phyloP scores from a whole-genome alignment of 371 early-diverging fungal genomes.

The Mortierella sp. region DNA sequence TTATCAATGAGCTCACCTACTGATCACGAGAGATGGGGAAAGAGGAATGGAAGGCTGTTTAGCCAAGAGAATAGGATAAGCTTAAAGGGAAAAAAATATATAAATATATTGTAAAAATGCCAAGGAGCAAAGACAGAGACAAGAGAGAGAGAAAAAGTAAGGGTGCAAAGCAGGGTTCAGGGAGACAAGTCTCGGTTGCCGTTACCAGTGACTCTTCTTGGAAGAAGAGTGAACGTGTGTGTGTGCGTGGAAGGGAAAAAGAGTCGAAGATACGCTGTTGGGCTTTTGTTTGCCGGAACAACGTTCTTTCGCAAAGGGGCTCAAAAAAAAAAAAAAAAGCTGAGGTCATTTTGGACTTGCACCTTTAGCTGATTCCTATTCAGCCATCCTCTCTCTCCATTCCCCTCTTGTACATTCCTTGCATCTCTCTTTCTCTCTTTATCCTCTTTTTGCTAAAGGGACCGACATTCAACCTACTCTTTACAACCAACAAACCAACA shows the following conservation, averaged over 20 bases:
- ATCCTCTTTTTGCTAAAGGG: no score
- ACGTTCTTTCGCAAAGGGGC: no score
- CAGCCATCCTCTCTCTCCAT: no score
- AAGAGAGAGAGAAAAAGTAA: not conserved
- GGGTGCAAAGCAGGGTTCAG: not conserved
- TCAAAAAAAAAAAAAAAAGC: not conserved
- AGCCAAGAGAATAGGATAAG: no score
- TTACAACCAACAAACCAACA: no score
- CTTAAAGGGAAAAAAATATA: not conserved
- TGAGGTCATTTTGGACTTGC: no score
- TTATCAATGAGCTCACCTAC: conserved; percentile 38
- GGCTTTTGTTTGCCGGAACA: no score
- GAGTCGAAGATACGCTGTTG: not conserved
- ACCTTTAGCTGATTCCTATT: no score
- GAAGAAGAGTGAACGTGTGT: not conserved
- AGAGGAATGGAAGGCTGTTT: not conserved
- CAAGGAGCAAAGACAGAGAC: not conserved
- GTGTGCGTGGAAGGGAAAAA: conserved; percentile 2
- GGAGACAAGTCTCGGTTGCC: conserved; percentile 3
- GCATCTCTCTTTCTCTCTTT: no score
- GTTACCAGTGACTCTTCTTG: conserved; percentile 18
- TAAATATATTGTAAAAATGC: not conserved
- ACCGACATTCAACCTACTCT: not conserved
- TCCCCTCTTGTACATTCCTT: no score
- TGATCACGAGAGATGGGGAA: not conserved